Percentiles rank a stretch among this genome's conserved stretches.
phyloP scores from a whole-genome alignment of 2,329 filamentous ascomycete species.

The Nigrospora osmanthi region DNA sequence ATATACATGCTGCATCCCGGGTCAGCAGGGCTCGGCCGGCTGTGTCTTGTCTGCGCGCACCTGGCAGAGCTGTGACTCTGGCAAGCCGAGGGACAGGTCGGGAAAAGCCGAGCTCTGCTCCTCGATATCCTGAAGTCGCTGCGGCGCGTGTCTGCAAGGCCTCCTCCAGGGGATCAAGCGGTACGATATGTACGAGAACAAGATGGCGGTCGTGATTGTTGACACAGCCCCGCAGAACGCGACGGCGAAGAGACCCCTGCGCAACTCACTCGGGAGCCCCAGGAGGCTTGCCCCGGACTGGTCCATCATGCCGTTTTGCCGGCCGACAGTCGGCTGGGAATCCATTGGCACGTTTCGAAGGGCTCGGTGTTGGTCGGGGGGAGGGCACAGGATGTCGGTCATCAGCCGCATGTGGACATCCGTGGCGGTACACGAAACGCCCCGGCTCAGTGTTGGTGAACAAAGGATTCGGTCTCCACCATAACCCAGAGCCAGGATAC shows the following conservation, averaged over 20 bases:
- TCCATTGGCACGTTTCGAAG: too few relatives aligned
- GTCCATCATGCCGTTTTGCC: too few relatives aligned
- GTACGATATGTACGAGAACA: slow-evolving; percentile 5
- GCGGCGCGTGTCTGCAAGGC: background rate
- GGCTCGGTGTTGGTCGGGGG: too few relatives aligned
- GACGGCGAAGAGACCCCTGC: slow-evolving; percentile 6
- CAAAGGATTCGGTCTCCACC: too few relatives aligned
- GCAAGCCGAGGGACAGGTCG: background rate
- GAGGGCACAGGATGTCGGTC: too few relatives aligned
- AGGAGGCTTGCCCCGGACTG: too few relatives aligned
- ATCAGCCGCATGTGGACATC: too few relatives aligned
- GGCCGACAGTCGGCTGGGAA: too few relatives aligned
- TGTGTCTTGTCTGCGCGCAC: background rate
- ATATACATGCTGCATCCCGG: background rate
- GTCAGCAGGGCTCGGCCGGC: background rate
- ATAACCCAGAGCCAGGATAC: too few relatives aligned
- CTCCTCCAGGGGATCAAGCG: slow-evolving; percentile 12
- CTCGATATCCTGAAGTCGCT: background rate
- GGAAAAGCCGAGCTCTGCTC: background rate
- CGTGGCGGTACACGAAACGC: too few relatives aligned
- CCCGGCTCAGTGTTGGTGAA: too few relatives aligned
- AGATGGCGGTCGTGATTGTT: slow-evolving; percentile 1
- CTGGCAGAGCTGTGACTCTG: background rate
- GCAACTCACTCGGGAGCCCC: background rate
- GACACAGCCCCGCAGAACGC: slow-evolving; percentile 5